phyloP scores from a whole-genome alignment of 2,329 filamentous ascomycete species.

The Lomentospora prolificans region DNA sequence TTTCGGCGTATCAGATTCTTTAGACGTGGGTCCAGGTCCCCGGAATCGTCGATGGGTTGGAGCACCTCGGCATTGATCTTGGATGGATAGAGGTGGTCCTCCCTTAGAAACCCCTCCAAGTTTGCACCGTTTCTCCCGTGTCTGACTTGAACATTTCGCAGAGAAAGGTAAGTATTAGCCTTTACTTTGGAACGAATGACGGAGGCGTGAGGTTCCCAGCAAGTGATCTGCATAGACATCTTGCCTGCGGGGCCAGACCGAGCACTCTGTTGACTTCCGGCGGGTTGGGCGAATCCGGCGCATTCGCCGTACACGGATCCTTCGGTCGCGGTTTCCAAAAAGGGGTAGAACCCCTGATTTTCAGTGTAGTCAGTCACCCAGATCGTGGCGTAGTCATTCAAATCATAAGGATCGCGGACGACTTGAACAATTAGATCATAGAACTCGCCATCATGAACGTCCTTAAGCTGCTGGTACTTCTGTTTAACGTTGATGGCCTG shows the following conservation, averaged over 20 bases:
- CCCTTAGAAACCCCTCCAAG: conserved; percentile 64
- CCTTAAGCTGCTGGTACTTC: conserved; percentile 57
- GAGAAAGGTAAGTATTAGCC: conserved; percentile 49
- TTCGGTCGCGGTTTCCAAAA: conserved; percentile 14
- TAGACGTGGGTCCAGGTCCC: conserved; percentile 36
- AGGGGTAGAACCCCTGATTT: conserved; percentile 54
- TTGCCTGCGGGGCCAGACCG: conserved; percentile 72
- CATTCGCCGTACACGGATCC: conserved; percentile 39
- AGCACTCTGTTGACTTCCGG: conserved; percentile 9
- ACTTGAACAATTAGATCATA: conserved; percentile 65
- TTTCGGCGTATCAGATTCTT: conserved; percentile 54
- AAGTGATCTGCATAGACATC: conserved; percentile 59
- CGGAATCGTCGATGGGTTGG: conserved; percentile 25
- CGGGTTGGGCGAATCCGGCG: conserved; percentile 34
- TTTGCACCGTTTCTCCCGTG: conserved; percentile 36
- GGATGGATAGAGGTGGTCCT: conserved; percentile 36
- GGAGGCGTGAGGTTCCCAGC: conserved; percentile 58
- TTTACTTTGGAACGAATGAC: conserved; percentile 47
- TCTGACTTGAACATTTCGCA: conserved; percentile 67
- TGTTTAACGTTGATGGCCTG: conserved; percentile 34
- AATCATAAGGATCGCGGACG: conserved; percentile 38
- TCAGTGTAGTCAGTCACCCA: conserved; percentile 79
- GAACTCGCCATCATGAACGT: conserved; percentile 47
- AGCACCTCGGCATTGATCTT: conserved; percentile 52
- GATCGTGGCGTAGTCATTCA: conserved; percentile 42